Conservation (phyloP, 2,329 filamentous ascomycete genomes). For the Fusarium poae region DNA sequence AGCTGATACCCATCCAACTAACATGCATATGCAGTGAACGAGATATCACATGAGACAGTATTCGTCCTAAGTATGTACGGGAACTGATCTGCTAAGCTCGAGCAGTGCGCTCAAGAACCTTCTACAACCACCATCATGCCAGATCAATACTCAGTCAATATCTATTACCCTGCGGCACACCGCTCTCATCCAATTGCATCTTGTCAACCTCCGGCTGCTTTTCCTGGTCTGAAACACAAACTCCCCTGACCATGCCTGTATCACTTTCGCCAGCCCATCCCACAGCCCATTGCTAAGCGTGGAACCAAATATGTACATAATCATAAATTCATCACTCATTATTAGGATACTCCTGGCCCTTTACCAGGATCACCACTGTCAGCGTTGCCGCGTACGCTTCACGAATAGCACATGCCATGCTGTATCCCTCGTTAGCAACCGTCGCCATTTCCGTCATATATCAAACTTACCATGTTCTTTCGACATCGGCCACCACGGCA, state of each 20-base stretch:
- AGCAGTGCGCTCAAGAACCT: constrained; percentile 8
- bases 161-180: constrained; percentile 23
- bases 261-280: constrained; percentile 17
- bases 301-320: constrained; percentile 37
- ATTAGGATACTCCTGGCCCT: constrained; percentile 60
- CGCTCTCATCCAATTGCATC: constrained; percentile 19
- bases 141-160: constrained; percentile 10
- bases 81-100: constrained; percentile 8
- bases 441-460: neutral
- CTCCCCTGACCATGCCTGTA: constrained; percentile 24
- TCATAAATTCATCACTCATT: constrained; percentile 55
- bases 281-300: constrained; percentile 20
- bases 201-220: constrained; percentile 10
- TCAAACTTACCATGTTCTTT: constrained; percentile 72
- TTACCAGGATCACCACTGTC: constrained; percentile 77
- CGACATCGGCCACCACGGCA: constrained; percentile 77
- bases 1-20: constrained; percentile 12
- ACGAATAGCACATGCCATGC: constrained; percentile 79
- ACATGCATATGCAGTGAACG: constrained; percentile 7
- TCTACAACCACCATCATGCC: constrained; percentile 22
- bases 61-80: constrained; percentile 1
- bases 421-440: constrained; percentile 48
- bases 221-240: constrained; percentile 22
- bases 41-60: constrained; percentile 13
- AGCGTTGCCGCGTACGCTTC: constrained; percentile 81